These are phyloP conservation scores for Nymphaea colorata DNA, from an alignment of 164 flowering plant species.

Conservation along the genomic window DNA sequence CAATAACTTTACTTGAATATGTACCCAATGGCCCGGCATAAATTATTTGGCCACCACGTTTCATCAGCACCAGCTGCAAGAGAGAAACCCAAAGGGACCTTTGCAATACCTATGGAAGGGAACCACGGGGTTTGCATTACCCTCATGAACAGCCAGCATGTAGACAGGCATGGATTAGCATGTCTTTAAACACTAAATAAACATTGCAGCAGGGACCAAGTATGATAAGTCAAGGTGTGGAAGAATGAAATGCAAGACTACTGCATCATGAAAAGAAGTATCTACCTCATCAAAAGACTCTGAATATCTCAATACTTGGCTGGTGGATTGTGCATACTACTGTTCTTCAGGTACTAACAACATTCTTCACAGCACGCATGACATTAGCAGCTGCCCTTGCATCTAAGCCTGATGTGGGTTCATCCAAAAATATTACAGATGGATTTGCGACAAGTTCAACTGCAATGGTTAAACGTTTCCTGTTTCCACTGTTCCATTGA, in stretches of 20 bases:
- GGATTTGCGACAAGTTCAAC: conserved; percentile 50
- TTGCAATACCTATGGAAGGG: too few species aligned
- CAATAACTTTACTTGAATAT: conserved; percentile 64
- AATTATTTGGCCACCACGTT: conserved; percentile 89
- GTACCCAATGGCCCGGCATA: conserved; percentile 77
- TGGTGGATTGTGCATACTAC: conserved; percentile 39
- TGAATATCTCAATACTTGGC: conserved; percentile 30
- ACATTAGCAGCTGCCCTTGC: conserved; percentile 53
- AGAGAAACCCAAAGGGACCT: neutral
- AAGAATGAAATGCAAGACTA: too few species aligned
- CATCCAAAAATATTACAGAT: conserved; percentile 44
- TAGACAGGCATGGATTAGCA: too few species aligned
- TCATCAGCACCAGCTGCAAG: conserved; percentile 56
- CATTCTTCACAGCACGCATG: conserved; percentile 44
- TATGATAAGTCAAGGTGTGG: too few species aligned
- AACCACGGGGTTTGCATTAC: too few species aligned
- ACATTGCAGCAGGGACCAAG: too few species aligned
- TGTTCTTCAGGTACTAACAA: conserved; percentile 41
- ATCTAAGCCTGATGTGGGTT: conserved; percentile 48
- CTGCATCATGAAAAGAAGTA: too few species aligned
- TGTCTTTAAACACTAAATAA: too few species aligned
- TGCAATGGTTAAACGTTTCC: conserved; percentile 39
- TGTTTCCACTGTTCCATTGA: conserved; percentile 40
- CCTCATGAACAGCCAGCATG: too few species aligned
- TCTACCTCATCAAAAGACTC: conserved; percentile 34